phyloP scores from a whole-genome alignment of 78 protist species.

The slime mould (Dictyostelium discoideum) region DNA sequence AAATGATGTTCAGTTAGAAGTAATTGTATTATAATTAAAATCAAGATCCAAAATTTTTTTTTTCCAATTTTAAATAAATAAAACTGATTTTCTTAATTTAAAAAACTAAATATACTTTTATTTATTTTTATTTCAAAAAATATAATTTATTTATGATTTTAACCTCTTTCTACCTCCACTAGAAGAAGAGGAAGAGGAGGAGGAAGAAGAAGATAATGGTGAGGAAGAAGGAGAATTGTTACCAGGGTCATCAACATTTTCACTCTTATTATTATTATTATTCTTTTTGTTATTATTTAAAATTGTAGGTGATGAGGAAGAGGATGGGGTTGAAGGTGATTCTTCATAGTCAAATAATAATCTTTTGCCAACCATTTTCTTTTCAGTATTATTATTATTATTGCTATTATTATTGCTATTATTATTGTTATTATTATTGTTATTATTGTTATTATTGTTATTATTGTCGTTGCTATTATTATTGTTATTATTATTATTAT shows the following conservation, averaged over 20 bases:
- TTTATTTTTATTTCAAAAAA: no score
- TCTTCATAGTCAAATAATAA: background rate
- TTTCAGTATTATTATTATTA: no score
- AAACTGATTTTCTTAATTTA: background rate
- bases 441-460: background rate
- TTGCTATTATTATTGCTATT: background rate
- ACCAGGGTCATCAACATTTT: background rate
- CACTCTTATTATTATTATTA: background rate
- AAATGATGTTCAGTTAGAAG: conserved; percentile 1
- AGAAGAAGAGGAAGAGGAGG: background rate
- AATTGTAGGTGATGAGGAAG: background rate
- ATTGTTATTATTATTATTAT: background rate
- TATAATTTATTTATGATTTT: no score
- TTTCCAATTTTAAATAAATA: background rate
- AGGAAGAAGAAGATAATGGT: background rate
- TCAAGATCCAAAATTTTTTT: background rate
- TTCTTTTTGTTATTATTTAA: background rate
- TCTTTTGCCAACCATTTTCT: background rate
- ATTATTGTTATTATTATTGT: background rate
- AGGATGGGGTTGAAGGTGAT: background rate
- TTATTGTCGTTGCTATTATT: no score
- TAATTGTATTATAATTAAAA: background rate
- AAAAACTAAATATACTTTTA: no score
- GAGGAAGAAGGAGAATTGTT: background rate
- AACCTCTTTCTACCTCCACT: background rate